Base-by-base conservation (phyloP, 305 asterid genomes). In the Fraxinus sp. region DNA sequence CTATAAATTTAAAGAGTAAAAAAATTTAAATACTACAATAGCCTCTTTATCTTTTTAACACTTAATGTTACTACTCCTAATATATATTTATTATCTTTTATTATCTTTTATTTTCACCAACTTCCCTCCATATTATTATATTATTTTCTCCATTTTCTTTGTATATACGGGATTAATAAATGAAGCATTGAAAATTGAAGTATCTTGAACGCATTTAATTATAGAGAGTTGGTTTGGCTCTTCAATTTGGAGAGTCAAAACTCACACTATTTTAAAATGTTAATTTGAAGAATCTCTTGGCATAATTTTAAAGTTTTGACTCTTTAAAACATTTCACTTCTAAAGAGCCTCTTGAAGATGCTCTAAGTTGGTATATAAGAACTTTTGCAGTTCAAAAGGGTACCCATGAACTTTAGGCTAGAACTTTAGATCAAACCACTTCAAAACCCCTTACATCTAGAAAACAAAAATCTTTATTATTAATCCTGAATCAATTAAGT, bases 371-470 rank as follows among this genome's bases (percentile, higher is more conserved):
- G 75, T 68, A 68, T 28, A 26, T 28, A 68, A 28, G 8, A 28
- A 28, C 37, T 68, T 28, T 68, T 28, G 37, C 0, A 35, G 37
- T 26, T 66, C 62, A 32, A 41, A 79, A 75, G 55, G 72, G 55
- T 37, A 59, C 35, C 43, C 36, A 57, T 16, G 59, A 24, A 24
- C 72, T 26, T 70, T 74, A 26, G 66, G 77, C 37, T 66, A 41
- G 77, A 68, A 79, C 41, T 55, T 26, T 78, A 68, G 62, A 52
- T 49, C 77, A 80, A 84, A 79, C 84, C 49, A 70, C n/a, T 35
- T 35, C 62, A 30, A 78, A 83, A 55, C 68, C 77, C 64, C 14
- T 39, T 64, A 75, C 68, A 64, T 14, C 24, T 35, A 28, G 14
- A n/a, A 24, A 77, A 16, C 81, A 35, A 8, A 59, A 70, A 32